A percentile compares a stretch with the other conserved stretches of the same genome.
phyloP scores from a whole-genome alignment of 2,329 filamentous ascomycete genomes.

The Colletotrichum lindemuthianum region DNA sequence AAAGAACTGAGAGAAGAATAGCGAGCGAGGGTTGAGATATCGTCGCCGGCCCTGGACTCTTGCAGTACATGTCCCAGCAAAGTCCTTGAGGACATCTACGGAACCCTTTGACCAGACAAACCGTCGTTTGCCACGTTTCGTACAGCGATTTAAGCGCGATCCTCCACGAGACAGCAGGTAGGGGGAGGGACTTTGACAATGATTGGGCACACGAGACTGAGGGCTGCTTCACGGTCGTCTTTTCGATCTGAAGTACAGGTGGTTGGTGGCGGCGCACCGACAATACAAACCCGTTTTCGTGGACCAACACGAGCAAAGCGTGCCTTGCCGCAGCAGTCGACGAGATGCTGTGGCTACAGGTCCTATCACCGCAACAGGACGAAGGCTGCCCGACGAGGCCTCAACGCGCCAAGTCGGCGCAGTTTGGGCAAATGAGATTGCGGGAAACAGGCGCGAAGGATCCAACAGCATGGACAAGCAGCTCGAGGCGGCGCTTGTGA shows the following conservation, averaged over 20 bases:
- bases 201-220: not conserved
- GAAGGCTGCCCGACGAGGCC: not conserved
- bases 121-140: not conserved
- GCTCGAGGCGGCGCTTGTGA: conserved; percentile 13
- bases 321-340: conserved; percentile 17
- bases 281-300: not conserved
- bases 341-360: conserved; percentile 28
- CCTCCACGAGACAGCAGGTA: not conserved
- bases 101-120: no score
- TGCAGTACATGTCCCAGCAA: no score
- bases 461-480: not conserved
- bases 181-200: not conserved
- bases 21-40: no score
- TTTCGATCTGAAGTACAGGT: not conserved
- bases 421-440: conserved; percentile 16
- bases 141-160: conserved; percentile 7
- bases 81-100: no score
- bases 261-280: not conserved
- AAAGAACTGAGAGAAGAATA: no score
- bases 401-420: conserved; percentile 9
- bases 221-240: conserved; percentile 1
- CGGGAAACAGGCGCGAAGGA: conserved; percentile 33
- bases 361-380: not conserved
- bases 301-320: not conserved
- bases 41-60: no score